Base-by-base conservation (phyloP, 305 asterid species). In the Solanum chacoense region DNA sequence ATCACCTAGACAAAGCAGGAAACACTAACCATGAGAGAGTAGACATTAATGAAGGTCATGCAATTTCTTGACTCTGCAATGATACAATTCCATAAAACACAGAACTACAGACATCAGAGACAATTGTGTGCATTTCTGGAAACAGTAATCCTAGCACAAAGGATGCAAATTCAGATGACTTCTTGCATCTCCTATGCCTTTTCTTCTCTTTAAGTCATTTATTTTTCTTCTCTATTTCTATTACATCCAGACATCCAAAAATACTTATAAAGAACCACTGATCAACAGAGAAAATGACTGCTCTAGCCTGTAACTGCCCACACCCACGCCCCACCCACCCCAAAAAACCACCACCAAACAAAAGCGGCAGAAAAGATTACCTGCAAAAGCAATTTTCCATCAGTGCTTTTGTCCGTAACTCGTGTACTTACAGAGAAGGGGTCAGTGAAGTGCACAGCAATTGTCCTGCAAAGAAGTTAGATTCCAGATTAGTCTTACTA, bases 371-470 rank as follows among this genome's bases (percentile, higher is more conserved):
- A 72, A 86, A 76, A 87, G 85, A 79, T 69, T 92, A 97, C 99
- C 99, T 97, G 99, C 93, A 97, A 94, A 93, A 97, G 98, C 93
- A 95, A 91, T 89, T 96, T 95, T 29, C 99, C 99, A 85, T 95
- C 98, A 90, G 91, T 92, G 93, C 99, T 95, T 93, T 97, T 97
- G 94, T 97, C 99, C 29, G 95, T 94, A 91, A 96, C 94, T 87
- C 95, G 97, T 86, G 94, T 95, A 90, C 95, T 95, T 91, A 97
- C 97, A 72, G 94, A 95, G 90, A 97, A 97, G 87, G 99, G 99
- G 90, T 97, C 98, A 2, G 98, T 96, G 91, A 96, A 97, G 93
- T 97, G 99, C 91, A 97, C 98, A 35, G 99, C 98, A 90, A 97
- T 89, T 50, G 99, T 97, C 94, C 99, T 97, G 95, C 89, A 80